Evolutionary conservation across 2,329 filamentous ascomycete genomes (phyloP).

Genomic region (Penicillium corylophilum): DNA sequence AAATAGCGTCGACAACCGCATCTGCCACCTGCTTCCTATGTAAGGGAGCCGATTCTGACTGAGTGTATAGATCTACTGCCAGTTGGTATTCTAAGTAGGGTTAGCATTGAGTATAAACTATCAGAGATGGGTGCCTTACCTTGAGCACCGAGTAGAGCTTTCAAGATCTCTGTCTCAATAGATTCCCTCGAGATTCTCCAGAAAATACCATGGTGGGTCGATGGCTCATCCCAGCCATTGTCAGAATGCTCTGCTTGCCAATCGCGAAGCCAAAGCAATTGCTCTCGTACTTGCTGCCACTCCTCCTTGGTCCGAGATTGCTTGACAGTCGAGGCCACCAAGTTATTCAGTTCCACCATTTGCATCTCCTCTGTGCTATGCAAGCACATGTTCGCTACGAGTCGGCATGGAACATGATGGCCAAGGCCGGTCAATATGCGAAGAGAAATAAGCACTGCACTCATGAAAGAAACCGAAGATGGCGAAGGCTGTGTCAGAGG

Average conservation of each 20-base stretch:
- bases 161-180: constrained; percentile 59
- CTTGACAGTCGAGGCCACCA: constrained; percentile 50
- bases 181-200: constrained; percentile 50
- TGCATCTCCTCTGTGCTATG: constrained; percentile 55
- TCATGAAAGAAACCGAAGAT: constrained; percentile 42
- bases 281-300: constrained; percentile 51
- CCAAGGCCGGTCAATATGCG: constrained; percentile 42
- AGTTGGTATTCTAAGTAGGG: constrained; percentile 39
- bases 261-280: constrained; percentile 60
- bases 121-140: constrained; percentile 25
- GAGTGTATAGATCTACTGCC: constrained; percentile 43
- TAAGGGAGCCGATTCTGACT: constrained; percentile 37
- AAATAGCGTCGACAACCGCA: constrained; percentile 52
- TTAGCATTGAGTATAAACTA: constrained; percentile 12
- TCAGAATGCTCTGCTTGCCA: constrained; percentile 48
- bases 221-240: constrained; percentile 24
- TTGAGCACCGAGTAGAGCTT: constrained; percentile 51
- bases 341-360: constrained; percentile 51
- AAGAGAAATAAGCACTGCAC: constrained; percentile 42
- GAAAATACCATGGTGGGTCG: constrained; percentile 45
- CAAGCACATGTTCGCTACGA: constrained; percentile 51
- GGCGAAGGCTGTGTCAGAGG: constrained; percentile 41
- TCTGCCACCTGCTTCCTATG: constrained; percentile 50
- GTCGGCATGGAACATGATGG: constrained; percentile 36
- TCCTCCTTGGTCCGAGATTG: constrained; percentile 47